Evolutionary conservation across 2,329 filamentous ascomycete species (phyloP), one percentile per base, ranked within the genome.

Genomic region (Cyanodermella asteris): DNA sequence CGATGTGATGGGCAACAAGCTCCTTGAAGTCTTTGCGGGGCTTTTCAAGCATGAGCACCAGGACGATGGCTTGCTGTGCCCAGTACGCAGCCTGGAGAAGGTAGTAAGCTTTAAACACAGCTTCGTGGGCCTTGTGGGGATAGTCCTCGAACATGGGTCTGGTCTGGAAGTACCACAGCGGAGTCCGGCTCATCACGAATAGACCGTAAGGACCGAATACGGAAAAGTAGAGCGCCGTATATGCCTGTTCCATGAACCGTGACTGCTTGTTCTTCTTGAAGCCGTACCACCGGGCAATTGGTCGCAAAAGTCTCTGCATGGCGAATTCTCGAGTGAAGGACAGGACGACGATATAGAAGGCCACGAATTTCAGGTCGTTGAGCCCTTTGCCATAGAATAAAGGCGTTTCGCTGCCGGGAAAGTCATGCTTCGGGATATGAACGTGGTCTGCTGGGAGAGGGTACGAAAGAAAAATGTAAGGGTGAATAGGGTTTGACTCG

Each of bases 111-210:
- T 94, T 94, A 64, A 93, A 81, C 19, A 63, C 40, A 29, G 59
- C 76, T 34, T 76, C 72, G 44, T 90, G 80, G 15, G 73, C 72
- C 39, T 64, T 63, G 50, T 93, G 82, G 5, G 82, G 82, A 47
- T 80, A 91, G 11, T 57, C 59, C 47, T 84, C 77, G 50, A 90
- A 93, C 77, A 93, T 91, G 47, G 69, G 78, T 15, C 56, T 59
- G 2, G 77, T 87, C 53, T 90, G 82, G 61, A 91, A 93, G 50
- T 91, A 93, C 84, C 81, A 93, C 20, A 93, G 69, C 6, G 81
- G 72, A n/a, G 78, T 84, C 33, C 65, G 62, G 42, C 64, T 74
- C 82, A 94, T 93, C 45, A 93, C 76, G 45, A 74, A 93, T 40
- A 93, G 49, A 27, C 82, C 82, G 28, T 71, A 72, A 2, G 81